Percentiles rank a stretch among this genome's conserved stretches.
Evolutionary conservation across 345 rosid species (phyloP).

Genomic region (Diplotaxis tenuifolia): DNA sequence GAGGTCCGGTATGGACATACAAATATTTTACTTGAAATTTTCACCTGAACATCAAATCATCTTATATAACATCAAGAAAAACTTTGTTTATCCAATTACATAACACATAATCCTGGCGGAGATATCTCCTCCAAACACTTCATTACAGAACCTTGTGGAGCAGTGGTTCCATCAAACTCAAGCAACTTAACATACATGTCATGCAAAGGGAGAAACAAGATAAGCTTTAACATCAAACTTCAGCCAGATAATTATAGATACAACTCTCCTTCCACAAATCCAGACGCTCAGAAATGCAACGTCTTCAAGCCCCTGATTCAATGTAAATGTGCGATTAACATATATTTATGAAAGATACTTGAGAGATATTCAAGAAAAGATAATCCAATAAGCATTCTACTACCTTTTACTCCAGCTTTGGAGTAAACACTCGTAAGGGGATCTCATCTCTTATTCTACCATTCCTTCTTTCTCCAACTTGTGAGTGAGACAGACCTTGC

Average conservation of each 20-base stretch:
- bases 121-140: no score
- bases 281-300: neutral
- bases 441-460: conserved; percentile 23
- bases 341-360: no score
- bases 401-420: neutral
- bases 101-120: neutral
- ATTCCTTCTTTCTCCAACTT: conserved; percentile 15
- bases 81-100: neutral
- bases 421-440: neutral
- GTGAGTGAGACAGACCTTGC: neutral
- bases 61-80: neutral
- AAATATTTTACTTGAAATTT: neutral
- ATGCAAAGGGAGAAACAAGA: neutral
- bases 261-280: neutral
- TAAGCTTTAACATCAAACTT: neutral
- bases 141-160: neutral
- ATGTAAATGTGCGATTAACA: neutral
- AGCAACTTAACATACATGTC: neutral
- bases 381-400: neutral
- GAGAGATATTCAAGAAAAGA: neutral
- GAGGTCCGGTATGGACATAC: neutral
- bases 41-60: neutral
- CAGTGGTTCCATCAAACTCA: neutral
- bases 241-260: neutral
- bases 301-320: neutral